A percentile compares a stretch with the other conserved stretches of the same genome.
Evolutionary conservation across 2,329 filamentous ascomycete genomes (phyloP).

Genomic region (Xylaria hypoxylon): DNA sequence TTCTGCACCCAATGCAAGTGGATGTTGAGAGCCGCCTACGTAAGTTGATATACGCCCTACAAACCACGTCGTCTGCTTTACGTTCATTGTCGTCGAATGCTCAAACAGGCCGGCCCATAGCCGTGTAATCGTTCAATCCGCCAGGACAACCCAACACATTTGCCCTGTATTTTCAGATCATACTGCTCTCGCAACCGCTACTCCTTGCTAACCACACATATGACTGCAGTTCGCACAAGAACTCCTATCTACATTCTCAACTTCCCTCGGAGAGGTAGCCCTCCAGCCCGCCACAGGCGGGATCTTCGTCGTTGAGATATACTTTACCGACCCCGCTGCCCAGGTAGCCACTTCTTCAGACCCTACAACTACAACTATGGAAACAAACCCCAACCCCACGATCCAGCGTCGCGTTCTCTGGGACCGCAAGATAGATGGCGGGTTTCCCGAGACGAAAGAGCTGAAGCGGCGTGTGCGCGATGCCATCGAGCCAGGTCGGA

Average conservation of each 20-base stretch:
- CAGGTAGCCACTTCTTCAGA: constrained; percentile 31
- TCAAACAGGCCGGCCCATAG: no score
- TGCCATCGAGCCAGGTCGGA: constrained; percentile 79
- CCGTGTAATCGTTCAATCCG: not conserved
- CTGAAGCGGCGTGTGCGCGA: constrained; percentile 87
- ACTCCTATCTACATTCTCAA: constrained; percentile 91
- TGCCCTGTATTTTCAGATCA: not conserved
- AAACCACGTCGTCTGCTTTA: not conserved
- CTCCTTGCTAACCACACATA: constrained; percentile 11
- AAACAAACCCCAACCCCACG: constrained; percentile 53
- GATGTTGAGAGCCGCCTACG: constrained; percentile 88
- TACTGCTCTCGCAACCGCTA: not conserved
- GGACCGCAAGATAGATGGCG: constrained; percentile 87
- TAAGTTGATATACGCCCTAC: constrained; percentile 57
- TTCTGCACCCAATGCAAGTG: constrained; percentile 96
- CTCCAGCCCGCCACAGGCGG: constrained; percentile 88
- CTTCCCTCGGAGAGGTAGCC: constrained; percentile 85
- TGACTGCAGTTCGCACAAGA: constrained; percentile 84
- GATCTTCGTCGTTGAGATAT: constrained; percentile 80
- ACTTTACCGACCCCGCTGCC: constrained; percentile 47
- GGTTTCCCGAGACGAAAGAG: constrained; percentile 94
- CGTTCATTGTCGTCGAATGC: not conserved
- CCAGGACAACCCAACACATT: not conserved
- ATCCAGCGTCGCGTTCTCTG: constrained; percentile 70
- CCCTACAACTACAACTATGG: constrained; percentile 37